A percentile compares a stretch with the other conserved stretches of the same genome.
These are phyloP conservation scores for Melastoma candidum DNA, from an alignment of 441 rosid genomes.

Conservation along the genomic window DNA sequence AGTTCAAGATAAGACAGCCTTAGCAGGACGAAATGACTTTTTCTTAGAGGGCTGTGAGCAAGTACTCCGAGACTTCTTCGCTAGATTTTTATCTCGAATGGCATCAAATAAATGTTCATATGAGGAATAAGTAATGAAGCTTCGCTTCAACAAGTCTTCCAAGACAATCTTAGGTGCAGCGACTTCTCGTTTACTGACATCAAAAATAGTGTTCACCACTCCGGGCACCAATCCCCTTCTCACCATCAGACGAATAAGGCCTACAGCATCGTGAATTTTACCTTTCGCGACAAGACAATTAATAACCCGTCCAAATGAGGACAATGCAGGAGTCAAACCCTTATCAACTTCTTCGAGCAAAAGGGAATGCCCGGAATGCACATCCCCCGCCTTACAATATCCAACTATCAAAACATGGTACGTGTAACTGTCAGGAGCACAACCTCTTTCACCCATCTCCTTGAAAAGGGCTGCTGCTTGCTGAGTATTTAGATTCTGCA, in stretches of 20 bases:
- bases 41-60: conserved; percentile 13
- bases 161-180: conserved; percentile 91
- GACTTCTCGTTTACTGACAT: conserved; percentile 62
- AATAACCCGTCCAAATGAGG: conserved; percentile 69
- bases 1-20: conserved; percentile 3
- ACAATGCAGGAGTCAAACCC: conserved; percentile 61
- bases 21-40: conserved; percentile 2
- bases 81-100: conserved; percentile 61
- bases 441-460: conserved; percentile 53
- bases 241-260: conserved; percentile 66
- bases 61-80: conserved; percentile 33
- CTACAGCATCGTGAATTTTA: conserved; percentile 62
- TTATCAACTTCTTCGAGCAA: conserved; percentile 47
- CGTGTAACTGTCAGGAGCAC: conserved; percentile 58
- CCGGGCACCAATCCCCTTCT: conserved; percentile 64
- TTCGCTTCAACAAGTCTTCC: conserved; percentile 81
- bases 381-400: conserved; percentile 68
- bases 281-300: conserved; percentile 76
- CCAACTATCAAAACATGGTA: conserved; percentile 78
- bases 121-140: conserved; percentile 71
- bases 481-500: conserved; percentile 47
- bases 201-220: conserved; percentile 60
- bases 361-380: conserved; percentile 45
- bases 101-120: conserved; percentile 87
- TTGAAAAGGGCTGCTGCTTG: conserved; percentile 58